Evolutionary conservation across 192 early-diverging fungal genomes (phyloP).

Genomic region (Cladochytrium replicatum): DNA sequence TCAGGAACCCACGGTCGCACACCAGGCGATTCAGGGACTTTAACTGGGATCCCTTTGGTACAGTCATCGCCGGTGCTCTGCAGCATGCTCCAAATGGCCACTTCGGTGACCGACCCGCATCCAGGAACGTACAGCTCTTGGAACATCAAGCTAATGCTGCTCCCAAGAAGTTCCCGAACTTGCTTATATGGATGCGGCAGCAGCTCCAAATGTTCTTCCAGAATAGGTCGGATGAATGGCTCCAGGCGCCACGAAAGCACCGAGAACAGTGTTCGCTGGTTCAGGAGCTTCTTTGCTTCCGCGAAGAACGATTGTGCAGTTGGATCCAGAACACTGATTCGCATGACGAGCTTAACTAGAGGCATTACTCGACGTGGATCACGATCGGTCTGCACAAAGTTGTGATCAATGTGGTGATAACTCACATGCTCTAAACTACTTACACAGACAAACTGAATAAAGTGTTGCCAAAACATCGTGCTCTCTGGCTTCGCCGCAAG

Average conservation of each 20-base stretch:
- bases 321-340: conserved; percentile 54
- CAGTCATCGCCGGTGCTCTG: too few species aligned
- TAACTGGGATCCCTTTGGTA: too few species aligned
- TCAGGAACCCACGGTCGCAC: too few species aligned
- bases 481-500: conserved; percentile 62
- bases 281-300: conserved; percentile 71
- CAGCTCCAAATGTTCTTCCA: conserved; percentile 43
- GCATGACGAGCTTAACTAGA: conserved; percentile 57
- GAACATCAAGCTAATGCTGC: conserved; percentile 32
- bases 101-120: conserved; percentile 8
- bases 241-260: conserved; percentile 60
- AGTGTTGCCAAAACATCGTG: conserved; percentile 62
- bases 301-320: conserved; percentile 71
- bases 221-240: conserved; percentile 17
- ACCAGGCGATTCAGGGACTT: too few species aligned
- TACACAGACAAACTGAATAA: conserved; percentile 48
- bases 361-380: conserved; percentile 76
- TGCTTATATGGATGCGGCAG: conserved; percentile 82
- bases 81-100: conserved; percentile 7
- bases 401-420: conserved; percentile 11
- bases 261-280: conserved; percentile 50
- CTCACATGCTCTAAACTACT: conserved; percentile 2
- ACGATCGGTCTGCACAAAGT: conserved; percentile 39
- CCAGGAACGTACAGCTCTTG: conserved; percentile 11
- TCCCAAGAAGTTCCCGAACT: conserved; percentile 71